These are phyloP conservation scores for Pseudocercospora eumusae DNA, from an alignment of 2,329 filamentous ascomycete genomes.

Conservation along the genomic window DNA sequence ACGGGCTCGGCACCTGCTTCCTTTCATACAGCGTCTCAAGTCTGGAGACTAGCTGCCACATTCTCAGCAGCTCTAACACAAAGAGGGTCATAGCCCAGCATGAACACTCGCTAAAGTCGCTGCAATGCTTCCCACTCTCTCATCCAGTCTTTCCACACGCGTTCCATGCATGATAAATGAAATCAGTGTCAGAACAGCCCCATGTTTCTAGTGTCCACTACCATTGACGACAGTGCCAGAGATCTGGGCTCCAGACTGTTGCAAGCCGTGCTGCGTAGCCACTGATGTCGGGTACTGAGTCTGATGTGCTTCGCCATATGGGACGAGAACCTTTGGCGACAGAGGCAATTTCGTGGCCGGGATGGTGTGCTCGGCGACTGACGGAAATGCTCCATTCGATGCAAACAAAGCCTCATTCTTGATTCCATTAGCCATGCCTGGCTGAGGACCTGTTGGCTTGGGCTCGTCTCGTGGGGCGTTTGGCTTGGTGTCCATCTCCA, in stretches of 20 bases:
- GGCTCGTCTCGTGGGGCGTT: background rate
- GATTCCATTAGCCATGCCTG: conserved; percentile 3
- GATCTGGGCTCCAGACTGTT: conserved; percentile 1
- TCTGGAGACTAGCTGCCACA: background rate
- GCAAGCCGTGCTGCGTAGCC: conserved; percentile 9
- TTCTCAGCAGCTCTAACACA: background rate
- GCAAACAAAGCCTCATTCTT: conserved; percentile 1
- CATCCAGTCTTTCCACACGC: background rate
- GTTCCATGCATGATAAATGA: background rate
- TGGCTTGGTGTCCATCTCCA: background rate
- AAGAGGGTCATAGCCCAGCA: background rate
- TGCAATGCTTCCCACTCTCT: background rate
- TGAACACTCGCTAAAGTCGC: background rate
- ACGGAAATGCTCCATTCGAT: conserved; percentile 8
- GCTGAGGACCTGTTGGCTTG: background rate
- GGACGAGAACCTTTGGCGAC: conserved; percentile 20
- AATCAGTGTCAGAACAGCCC: background rate
- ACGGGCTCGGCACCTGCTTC: background rate
- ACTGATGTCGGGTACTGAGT: conserved; percentile 7
- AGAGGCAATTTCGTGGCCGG: conserved; percentile 12
- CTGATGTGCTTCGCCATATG: conserved; percentile 7
- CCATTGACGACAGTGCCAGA: conserved; percentile 8
- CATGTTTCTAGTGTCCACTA: background rate
- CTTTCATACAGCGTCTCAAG: background rate
- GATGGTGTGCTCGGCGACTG: conserved; percentile 14